Base-by-base conservation (phyloP, 2,329 filamentous ascomycete species). In the Lachnellula suecica region DNA sequence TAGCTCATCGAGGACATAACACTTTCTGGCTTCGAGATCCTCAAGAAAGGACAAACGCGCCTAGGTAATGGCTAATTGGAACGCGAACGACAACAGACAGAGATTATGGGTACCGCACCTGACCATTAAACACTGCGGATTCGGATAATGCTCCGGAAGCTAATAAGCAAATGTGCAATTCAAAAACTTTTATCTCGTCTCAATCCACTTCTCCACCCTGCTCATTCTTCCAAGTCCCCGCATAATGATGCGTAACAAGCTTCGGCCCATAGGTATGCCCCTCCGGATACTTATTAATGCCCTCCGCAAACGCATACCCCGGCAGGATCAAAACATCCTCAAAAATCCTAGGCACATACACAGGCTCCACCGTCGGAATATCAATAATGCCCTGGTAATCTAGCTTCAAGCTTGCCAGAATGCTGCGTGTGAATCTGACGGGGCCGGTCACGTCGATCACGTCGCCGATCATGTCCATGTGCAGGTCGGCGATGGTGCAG, bases 371-470 rank as follows among this genome's bases (percentile, higher is more conserved):
- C 43, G 61, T 59, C 1, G 19, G 8, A 15, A 50, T 41, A 10
- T 53, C 49, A 9, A 68, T 42, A 1, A 44, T 53, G 4, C 34
- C 37, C 3, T 59, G 51, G 1, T 63, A 47, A 11, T 45, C 53
- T 5, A 45, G 44, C 15, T 47, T 57, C 47, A 68, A 47, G 40
- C 64, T 67, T 44, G 56, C 60, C 3, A 60, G 48, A 3, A 68
- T 53, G 17, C 60, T 54, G 1, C 31, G 20, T 9, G 66, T 65
- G 44, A 67, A 52, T 8, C 60, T 54, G 25, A 60, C 54, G 1
- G 66, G 66, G 0, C 65, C 65, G 1, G 65, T 63, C 4, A 67
- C 52, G 34, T 66, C 61, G 3, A 67, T 58, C 15, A 67, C 60
- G 17, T 67, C 64, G 4, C 59, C 62, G 23, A 61, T 50, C 47